Evolutionary conservation across 2,329 filamentous ascomycete species (phyloP).

Genomic region (Colletotrichum sp.): DNA sequence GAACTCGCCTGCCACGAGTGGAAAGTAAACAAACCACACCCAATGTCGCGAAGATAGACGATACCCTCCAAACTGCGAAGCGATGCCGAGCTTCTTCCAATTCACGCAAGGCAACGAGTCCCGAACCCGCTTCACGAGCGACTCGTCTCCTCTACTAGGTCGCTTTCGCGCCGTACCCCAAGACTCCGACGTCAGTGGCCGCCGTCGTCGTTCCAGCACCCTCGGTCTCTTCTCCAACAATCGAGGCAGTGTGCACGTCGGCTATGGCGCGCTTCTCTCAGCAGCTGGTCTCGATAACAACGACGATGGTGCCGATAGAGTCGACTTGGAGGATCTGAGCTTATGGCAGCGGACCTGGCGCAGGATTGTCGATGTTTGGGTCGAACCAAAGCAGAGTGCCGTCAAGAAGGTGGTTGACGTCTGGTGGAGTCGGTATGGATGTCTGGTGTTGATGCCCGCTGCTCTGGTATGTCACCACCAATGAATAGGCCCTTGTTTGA

Average conservation of each 20-base stretch:
- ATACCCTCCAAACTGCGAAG: background rate
- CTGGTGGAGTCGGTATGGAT: constrained; percentile 69
- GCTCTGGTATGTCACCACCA: constrained; percentile 51
- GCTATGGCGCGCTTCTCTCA: constrained; percentile 57
- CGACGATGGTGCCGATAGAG: constrained; percentile 33
- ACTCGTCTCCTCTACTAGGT: constrained; percentile 66
- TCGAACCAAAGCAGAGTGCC: constrained; percentile 63
- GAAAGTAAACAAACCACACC: constrained; percentile 9
- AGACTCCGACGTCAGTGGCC: constrained; percentile 32
- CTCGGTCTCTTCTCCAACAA: constrained; percentile 31
- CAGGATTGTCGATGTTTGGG: constrained; percentile 59
- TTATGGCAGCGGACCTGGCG: constrained; percentile 38
- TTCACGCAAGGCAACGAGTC: constrained; percentile 71
- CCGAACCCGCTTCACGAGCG: constrained; percentile 52
- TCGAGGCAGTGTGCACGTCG: constrained; percentile 60
- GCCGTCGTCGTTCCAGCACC: constrained; percentile 34
- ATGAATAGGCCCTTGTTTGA: background rate
- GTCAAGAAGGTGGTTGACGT: constrained; percentile 63
- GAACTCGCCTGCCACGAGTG: background rate
- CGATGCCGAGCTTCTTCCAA: constrained; percentile 70
- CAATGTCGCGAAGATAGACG: constrained; percentile 10
- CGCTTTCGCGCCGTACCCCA: constrained; percentile 69
- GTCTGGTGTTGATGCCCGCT: constrained; percentile 67
- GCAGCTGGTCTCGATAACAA: constrained; percentile 43
- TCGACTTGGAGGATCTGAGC: constrained; percentile 35